phyloP scores from a whole-genome alignment of 768 basidiomycete genomes.

The Tricholoma flavovirens region DNA sequence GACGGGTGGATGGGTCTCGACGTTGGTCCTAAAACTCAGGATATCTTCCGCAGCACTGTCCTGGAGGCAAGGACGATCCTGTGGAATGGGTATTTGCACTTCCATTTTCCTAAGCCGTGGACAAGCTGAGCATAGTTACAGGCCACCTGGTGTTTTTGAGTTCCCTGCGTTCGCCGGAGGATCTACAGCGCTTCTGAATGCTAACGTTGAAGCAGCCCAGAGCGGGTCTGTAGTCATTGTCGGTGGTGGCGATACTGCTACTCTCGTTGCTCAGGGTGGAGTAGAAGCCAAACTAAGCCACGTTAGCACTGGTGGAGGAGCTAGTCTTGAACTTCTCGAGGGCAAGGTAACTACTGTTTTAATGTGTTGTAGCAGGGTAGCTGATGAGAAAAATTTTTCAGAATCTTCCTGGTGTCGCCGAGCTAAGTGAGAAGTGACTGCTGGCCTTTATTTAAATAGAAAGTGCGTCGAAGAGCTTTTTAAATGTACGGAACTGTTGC shows the following conservation, averaged over 20 bases:
- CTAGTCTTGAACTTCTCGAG: conserved; percentile 92
- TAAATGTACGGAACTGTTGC: background rate
- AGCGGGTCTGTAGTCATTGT: conserved; percentile 90
- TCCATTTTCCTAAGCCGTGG: background rate
- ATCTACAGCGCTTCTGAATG: conserved; percentile 78
- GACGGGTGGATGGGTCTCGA: conserved; percentile 96
- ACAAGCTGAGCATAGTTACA: conserved; percentile 25
- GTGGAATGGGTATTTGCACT: conserved; percentile 76
- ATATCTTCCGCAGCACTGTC: conserved; percentile 77
- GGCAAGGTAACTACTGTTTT: conserved; percentile 66
- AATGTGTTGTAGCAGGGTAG: background rate
- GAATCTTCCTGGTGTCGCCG: conserved; percentile 89
- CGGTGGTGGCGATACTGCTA: conserved; percentile 96
- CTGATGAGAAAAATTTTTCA: conserved; percentile 25
- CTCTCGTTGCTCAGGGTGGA: conserved; percentile 80
- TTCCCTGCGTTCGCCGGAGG: conserved; percentile 88
- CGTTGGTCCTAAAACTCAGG: conserved; percentile 76
- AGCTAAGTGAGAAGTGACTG: conserved; percentile 72
- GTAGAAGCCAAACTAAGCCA: conserved; percentile 90
- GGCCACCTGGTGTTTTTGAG: conserved; percentile 97
- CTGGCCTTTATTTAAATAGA: background rate
- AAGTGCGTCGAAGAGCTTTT: background rate
- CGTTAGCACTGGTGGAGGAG: conserved; percentile 94
- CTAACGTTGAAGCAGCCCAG: conserved; percentile 79
- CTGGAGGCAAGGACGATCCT: conserved; percentile 90